Percentiles rank a stretch among this genome's conserved stretches.
Conservation (phyloP, 768 basidiomycete genomes). For the Hypsizygus marmoreus region DNA sequence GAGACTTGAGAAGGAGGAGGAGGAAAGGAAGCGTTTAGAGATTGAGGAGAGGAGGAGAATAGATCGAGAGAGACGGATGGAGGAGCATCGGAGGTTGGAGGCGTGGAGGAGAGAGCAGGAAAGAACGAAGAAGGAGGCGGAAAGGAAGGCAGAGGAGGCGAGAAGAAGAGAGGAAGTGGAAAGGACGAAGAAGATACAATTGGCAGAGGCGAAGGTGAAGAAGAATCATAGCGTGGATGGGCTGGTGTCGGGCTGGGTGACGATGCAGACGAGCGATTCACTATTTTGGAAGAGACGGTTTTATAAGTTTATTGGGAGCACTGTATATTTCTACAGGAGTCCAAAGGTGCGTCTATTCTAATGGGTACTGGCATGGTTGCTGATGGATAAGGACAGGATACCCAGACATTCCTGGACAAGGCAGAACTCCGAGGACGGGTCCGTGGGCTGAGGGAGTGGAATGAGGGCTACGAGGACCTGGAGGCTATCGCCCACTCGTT, state of each 20-base stretch:
- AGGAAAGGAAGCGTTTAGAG: slow-evolving; percentile 44
- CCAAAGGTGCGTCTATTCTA: slow-evolving; percentile 42
- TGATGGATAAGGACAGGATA: slow-evolving; percentile 33
- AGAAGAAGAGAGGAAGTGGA: slow-evolving; percentile 42
- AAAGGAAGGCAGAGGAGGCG: slow-evolving; percentile 44
- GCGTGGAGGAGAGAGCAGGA: slow-evolving; percentile 54
- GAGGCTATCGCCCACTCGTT: slow-evolving; percentile 68
- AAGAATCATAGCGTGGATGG: slow-evolving; percentile 34
- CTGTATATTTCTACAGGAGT: slow-evolving; percentile 51
- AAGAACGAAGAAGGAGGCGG: slow-evolving; percentile 43
- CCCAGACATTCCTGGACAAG: slow-evolving; percentile 37
- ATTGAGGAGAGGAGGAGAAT: slow-evolving; percentile 48
- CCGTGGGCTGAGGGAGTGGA: slow-evolving; percentile 56
- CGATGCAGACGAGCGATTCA: slow-evolving; percentile 55
- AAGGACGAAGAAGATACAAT: slow-evolving; percentile 48
- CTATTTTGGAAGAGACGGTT: slow-evolving; percentile 68
- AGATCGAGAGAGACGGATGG: slow-evolving; percentile 49
- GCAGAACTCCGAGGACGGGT: slow-evolving; percentile 50
- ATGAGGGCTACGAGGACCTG: slow-evolving; percentile 68
- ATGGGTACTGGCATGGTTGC: neutral
- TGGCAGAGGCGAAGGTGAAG: slow-evolving; percentile 44
- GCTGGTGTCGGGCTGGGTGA: slow-evolving; percentile 58
- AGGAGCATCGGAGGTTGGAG: slow-evolving; percentile 53
- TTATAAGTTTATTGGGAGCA: slow-evolving; percentile 53
- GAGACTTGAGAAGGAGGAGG: slow-evolving; percentile 43